Percentiles rank a stretch among this genome's conserved stretches.
These are phyloP conservation scores for Striga asiatica DNA, from an alignment of 257 asterid species.

Conservation along the genomic window DNA sequence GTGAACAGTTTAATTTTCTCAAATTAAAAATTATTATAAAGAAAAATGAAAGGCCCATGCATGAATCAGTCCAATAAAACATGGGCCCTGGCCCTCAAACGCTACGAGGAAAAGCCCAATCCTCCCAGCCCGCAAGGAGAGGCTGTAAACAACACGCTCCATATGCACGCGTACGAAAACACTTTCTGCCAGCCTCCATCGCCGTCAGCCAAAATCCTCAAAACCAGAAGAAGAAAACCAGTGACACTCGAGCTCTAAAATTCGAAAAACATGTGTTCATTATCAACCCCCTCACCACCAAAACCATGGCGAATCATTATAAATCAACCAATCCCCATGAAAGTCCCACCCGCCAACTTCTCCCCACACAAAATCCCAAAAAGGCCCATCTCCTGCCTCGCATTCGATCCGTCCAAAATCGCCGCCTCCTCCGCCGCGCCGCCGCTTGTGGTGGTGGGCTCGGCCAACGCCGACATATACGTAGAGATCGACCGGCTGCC, in stretches of 20 bases:
- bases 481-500: conserved; percentile 87
- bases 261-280: conserved; percentile 24
- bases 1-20: too few species aligned
- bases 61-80: too few species aligned
- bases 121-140: too few species aligned
- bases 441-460: conserved; percentile 87
- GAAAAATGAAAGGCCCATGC: too few species aligned
- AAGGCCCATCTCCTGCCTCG: conserved; percentile 34
- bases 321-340: conserved; percentile 12
- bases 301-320: conserved; percentile 27
- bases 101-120: not conserved
- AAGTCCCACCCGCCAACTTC: conserved; percentile 18
- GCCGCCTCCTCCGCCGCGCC: conserved; percentile 18
- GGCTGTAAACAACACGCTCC: too few species aligned
- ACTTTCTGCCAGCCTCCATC: too few species aligned
- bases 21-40: too few species aligned
- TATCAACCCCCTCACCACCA: conserved; percentile 34
- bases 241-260: not conserved
- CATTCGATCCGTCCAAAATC: conserved; percentile 23
- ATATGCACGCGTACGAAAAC: too few species aligned
- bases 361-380: conserved; percentile 20
- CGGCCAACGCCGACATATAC: conserved; percentile 90
- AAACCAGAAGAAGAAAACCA: not conserved
- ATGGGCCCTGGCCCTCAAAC: not conserved
- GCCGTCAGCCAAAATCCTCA: too few species aligned